Percentiles rank a stretch among this genome's conserved stretches.
phyloP scores from a whole-genome alignment of 2,329 filamentous ascomycete genomes.

The Pezicula rhizophila region DNA sequence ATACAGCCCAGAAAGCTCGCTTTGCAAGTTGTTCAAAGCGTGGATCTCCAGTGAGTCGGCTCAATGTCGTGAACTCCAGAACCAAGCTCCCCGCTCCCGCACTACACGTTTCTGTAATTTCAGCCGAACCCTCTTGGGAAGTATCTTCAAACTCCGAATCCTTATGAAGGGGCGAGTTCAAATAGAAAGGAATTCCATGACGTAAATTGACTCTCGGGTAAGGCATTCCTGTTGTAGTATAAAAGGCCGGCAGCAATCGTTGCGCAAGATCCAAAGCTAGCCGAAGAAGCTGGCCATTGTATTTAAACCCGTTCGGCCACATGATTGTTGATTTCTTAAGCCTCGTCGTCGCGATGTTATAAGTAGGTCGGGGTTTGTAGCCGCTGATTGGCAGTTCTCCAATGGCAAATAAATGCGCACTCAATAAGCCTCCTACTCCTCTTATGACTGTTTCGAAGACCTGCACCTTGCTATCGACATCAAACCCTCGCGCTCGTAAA shows the following conservation, averaged over 20 bases:
- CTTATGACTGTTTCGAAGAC: constrained; percentile 97
- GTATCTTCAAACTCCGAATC: constrained; percentile 39
- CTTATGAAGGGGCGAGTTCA: constrained; percentile 49
- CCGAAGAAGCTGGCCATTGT: constrained; percentile 85
- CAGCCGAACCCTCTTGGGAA: constrained; percentile 32
- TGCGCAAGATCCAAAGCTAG: constrained; percentile 80
- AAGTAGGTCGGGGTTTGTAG: constrained; percentile 49
- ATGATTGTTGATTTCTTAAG: constrained; percentile 49
- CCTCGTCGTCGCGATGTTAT: constrained; percentile 24
- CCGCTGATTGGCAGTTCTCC: constrained; percentile 83
- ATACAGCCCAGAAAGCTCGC: constrained; percentile 95
- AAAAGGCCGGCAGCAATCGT: constrained; percentile 84
- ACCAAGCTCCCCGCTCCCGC: constrained; percentile 94
- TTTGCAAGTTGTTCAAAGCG: constrained; percentile 90
- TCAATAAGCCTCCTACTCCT: constrained; percentile 83
- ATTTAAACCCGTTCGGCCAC: constrained; percentile 74
- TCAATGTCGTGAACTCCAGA: constrained; percentile 86
- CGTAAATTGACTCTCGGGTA: constrained; percentile 1
- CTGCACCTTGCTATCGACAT: constrained; percentile 96
- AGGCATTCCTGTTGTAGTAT: constrained; percentile 78
- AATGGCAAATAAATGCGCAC: constrained; percentile 86
- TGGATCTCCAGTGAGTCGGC: constrained; percentile 75
- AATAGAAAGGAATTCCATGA: constrained; percentile 2
- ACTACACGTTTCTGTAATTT: constrained; percentile 94
- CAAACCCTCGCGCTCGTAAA: constrained; percentile 71